Evolutionary conservation across 2,329 filamentous ascomycete genomes (phyloP), one percentile per base, ranked within the genome.

Genomic region (Cyclaneusma minus): DNA sequence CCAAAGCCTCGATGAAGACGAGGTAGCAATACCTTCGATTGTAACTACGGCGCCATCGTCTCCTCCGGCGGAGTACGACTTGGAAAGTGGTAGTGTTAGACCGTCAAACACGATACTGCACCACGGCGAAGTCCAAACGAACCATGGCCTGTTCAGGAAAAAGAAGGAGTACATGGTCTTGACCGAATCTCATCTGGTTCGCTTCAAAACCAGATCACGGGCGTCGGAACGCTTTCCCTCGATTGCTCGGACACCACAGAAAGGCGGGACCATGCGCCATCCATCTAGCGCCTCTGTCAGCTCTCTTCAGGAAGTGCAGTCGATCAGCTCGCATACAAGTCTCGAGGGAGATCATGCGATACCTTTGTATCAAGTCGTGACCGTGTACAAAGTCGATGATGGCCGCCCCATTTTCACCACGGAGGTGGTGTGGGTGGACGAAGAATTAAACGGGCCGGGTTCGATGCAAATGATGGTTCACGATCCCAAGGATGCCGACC

Each of bases 131-230:
- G 68, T 79, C 10, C 73, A 80, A 48, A 78, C 69, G 8, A 70
- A 68, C 25, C 72, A 66, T 29, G 66, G 68, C 32, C 68, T 80
- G 60, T 76, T 79, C 50, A 59, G 73, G 44, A 78, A 77, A 52
- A 77, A 73, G 52, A 74, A 64, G 48, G 73, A 80, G 45, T 81
- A 76, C 40, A 53, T 81, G 29, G 75, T 80, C 9, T 54, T 81
- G 36, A 81, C 73, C 5, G 74, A 79, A 36, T 66, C 62, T 5
- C 69, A 79, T 45, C 51, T 81, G 29, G 51, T 79, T 29, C 62
- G 74, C 8, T 79, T 75, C 54, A 77, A 79, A 47, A 75, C 56
- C 40, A 69, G 77, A 37, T 52, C 57, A 22, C 74, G 74, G 44
- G 75, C 75, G 8, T 57, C 62, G 15, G 74, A 80, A 31, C 54